Evolutionary conservation across 2,329 filamentous ascomycete genomes (phyloP).

Genomic region (Chrysoporthe deuterocubensis): DNA sequence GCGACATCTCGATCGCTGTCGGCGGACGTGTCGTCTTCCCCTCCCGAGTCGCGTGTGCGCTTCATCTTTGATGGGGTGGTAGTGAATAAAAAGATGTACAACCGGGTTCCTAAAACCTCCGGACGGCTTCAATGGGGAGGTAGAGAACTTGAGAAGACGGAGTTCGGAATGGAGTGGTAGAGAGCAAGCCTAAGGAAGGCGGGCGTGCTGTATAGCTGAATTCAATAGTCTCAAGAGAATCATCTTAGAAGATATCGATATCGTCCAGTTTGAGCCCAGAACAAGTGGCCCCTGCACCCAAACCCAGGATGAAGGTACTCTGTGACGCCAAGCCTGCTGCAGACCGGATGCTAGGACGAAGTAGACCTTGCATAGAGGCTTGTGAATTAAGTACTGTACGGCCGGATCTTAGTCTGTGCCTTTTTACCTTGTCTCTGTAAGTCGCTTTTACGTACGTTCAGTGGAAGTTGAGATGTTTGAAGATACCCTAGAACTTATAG

Average conservation of each 20-base stretch:
- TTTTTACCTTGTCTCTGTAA: not conserved
- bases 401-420: not conserved
- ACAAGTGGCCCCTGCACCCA: not conserved
- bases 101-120: not conserved
- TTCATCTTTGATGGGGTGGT: conserved; percentile 52
- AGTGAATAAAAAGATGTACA: not conserved
- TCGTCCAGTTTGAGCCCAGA: not conserved
- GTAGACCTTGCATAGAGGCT: not conserved
- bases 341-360: not conserved
- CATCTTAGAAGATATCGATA: not conserved
- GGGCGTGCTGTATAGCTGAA: not conserved
- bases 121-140: not conserved
- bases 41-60: conserved; percentile 64
- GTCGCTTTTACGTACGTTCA: not conserved
- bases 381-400: not conserved
- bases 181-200: not conserved
- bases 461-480: not conserved
- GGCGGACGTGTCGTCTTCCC: conserved; percentile 38
- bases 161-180: not conserved
- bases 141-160: not conserved
- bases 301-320: not conserved
- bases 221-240: not conserved
- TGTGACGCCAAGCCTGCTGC: not conserved
- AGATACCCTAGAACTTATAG: no score
- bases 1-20: conserved; percentile 33